A percentile compares a stretch with the other conserved stretches of the same genome.
These are phyloP conservation scores for Phytophthora megakarya DNA, from an alignment of 352 stramenopile species.

Conservation along the genomic window DNA sequence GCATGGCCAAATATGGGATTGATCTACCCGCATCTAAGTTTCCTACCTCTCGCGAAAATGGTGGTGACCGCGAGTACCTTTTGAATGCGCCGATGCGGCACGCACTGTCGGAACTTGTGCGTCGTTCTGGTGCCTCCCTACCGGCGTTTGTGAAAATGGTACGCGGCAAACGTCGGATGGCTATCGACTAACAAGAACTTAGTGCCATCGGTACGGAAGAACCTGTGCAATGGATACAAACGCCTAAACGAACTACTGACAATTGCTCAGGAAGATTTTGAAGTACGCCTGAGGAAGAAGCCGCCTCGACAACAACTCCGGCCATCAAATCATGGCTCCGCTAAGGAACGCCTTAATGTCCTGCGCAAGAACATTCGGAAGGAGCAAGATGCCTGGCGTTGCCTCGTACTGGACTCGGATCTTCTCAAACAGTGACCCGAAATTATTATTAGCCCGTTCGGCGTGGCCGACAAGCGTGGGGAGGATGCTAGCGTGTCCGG, in stretches of 20 bases:
- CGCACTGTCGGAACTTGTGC: constrained; percentile 13
- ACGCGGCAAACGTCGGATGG: no score
- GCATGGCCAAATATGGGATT: no score
- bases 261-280: neutral
- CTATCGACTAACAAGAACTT: constrained; percentile 32
- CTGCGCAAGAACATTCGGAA: no score
- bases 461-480: constrained; percentile 11
- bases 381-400: no score
- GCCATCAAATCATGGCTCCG: constrained; percentile 17
- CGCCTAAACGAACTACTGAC: neutral
- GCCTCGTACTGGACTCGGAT: no score
- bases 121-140: no score
- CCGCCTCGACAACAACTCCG: constrained; percentile 2
- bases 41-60: neutral
- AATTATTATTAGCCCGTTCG: constrained; percentile 24
- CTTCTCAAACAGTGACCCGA: no score
- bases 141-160: no score
- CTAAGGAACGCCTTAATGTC: constrained; percentile 10
- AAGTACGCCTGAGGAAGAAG: neutral
- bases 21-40: no score
- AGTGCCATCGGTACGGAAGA: no score
- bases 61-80: constrained; percentile 4
- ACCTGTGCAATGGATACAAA: no score
- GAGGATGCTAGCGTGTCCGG: no score
- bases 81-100: constrained; percentile 10